phyloP scores from a whole-genome alignment of 139 green algal genomes.

The Asterochloris sp. region DNA sequence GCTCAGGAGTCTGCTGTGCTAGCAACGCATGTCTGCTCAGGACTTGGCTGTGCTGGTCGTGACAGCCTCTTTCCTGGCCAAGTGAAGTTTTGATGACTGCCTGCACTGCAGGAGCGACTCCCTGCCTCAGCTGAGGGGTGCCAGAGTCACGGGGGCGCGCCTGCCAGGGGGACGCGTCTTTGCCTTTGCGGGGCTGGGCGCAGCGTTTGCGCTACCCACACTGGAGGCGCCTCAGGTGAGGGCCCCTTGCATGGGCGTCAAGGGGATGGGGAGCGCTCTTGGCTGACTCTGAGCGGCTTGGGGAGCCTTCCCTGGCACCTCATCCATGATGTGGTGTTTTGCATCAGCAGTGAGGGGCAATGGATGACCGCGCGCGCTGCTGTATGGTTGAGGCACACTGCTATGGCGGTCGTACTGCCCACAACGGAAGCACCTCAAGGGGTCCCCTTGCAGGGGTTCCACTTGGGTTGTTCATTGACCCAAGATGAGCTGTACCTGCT shows the following conservation, averaged over 20 bases:
- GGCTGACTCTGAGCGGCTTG: too few species aligned
- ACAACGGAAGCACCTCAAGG: too few species aligned
- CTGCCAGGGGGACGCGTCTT: constrained; percentile 45
- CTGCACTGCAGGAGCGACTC: background rate
- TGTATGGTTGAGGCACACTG: too few species aligned
- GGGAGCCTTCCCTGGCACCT: background rate
- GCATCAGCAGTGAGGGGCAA: background rate
- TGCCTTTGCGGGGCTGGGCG: constrained; percentile 32
- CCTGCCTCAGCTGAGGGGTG: background rate
- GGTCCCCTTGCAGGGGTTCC: too few species aligned
- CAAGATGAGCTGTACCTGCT: too few species aligned
- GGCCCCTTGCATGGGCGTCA: background rate
- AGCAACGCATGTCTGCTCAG: too few species aligned
- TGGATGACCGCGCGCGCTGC: too few species aligned
- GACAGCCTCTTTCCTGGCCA: constrained; percentile 1
- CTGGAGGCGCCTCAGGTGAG: constrained; percentile 22
- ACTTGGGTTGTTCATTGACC: too few species aligned
- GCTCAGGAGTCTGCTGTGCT: too few species aligned
- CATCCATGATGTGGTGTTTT: background rate
- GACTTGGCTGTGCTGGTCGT: too few species aligned
- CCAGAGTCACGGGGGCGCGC: background rate
- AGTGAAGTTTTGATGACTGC: background rate
- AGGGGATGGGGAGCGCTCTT: background rate
- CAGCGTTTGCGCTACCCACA: constrained; percentile 22
- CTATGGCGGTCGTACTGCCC: too few species aligned